phyloP scores from a whole-genome alignment of 441 rosid species.

The Melianthus villosus region DNA sequence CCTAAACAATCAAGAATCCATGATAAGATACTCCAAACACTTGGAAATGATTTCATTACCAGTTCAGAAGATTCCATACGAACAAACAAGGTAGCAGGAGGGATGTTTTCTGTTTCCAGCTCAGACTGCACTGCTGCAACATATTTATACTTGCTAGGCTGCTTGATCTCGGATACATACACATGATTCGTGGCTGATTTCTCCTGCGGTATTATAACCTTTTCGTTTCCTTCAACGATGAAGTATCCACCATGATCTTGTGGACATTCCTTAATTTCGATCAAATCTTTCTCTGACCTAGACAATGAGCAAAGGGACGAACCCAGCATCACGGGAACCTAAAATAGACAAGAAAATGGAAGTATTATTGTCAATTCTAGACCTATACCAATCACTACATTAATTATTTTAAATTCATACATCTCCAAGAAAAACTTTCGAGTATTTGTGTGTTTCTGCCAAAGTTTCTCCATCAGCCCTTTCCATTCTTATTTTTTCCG shows the following conservation, averaged over 20 bases:
- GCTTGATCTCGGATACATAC: slow-evolving; percentile 86
- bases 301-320: slow-evolving; percentile 79
- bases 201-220: slow-evolving; percentile 93
- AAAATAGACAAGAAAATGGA: slow-evolving; percentile 5
- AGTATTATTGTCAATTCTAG: slow-evolving; percentile 3
- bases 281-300: slow-evolving; percentile 94
- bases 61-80: slow-evolving; percentile 93
- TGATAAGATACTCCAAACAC: not conserved
- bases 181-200: slow-evolving; percentile 99
- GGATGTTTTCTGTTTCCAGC: slow-evolving; percentile 87
- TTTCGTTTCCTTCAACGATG: slow-evolving; percentile 91
- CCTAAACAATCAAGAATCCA: not conserved
- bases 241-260: slow-evolving; percentile 97
- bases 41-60: slow-evolving; percentile 26
- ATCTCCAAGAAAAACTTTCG: slow-evolving; percentile 91
- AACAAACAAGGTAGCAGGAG: slow-evolving; percentile 93
- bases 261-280: slow-evolving; percentile 96
- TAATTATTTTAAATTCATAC: slow-evolving; percentile 15
- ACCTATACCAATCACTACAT: not conserved
- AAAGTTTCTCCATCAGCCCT: slow-evolving; percentile 97
- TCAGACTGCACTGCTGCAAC: slow-evolving; percentile 90
- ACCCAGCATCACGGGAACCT: slow-evolving; percentile 98
- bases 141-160: slow-evolving; percentile 79
- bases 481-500: slow-evolving; percentile 73
- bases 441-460: slow-evolving; percentile 73